Evolutionary conservation across 2,329 filamentous ascomycete genomes (phyloP).

Genomic region (Trichoderma guizhouense): DNA sequence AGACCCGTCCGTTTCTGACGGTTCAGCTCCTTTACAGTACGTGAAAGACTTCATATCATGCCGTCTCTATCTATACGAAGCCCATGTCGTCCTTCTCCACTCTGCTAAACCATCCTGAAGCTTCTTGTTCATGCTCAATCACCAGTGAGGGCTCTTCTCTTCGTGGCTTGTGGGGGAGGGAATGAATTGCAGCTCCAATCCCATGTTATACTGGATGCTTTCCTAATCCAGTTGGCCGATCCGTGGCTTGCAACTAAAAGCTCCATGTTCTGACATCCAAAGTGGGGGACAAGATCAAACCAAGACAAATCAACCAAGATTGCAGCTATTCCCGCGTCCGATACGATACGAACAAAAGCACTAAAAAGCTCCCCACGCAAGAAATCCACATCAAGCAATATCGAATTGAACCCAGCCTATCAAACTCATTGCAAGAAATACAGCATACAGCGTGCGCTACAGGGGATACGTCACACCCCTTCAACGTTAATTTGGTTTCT

Average conservation of each 20-base stretch:
- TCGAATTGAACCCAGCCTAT: not conserved
- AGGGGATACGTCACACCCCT: not conserved
- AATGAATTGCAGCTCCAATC: not conserved
- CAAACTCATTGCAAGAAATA: not conserved
- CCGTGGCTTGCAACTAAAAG: not conserved
- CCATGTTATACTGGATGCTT: not conserved
- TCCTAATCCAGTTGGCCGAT: not conserved
- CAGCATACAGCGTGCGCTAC: not conserved
- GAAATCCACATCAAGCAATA: not conserved
- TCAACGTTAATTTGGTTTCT: not conserved
- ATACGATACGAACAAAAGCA: not conserved
- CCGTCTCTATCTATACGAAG: not conserved
- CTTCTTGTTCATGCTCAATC: not conserved
- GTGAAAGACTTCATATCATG: not conserved
- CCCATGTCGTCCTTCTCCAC: not conserved
- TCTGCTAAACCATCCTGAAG: not conserved
- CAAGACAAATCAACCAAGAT: not conserved
- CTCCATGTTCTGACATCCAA: not conserved
- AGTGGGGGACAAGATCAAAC: not conserved
- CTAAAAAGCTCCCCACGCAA: not conserved
- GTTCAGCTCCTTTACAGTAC: not conserved
- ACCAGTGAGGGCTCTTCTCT: not conserved
- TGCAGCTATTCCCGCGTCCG: not conserved
- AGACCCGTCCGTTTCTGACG: not conserved
- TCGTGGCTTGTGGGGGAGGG: not conserved